Percentiles rank a stretch among this genome's conserved stretches.
These are phyloP conservation scores for Zygosaccharomyces lentus DNA, from an alignment of 805 yeast species.

Conservation along the genomic window DNA sequence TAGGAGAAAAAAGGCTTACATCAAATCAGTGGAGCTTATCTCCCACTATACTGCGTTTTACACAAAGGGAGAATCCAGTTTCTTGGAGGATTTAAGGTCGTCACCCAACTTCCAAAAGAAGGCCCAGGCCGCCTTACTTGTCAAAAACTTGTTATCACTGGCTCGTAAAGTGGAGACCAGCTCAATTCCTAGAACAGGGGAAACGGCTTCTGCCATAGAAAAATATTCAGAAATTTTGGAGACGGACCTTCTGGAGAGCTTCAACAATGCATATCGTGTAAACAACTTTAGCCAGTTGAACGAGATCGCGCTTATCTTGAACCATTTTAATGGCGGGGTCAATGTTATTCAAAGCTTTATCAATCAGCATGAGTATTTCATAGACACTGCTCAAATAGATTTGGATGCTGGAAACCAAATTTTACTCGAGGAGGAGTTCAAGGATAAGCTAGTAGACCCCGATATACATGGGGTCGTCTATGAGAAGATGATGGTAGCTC, in stretches of 20 bases:
- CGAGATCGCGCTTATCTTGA: slow-evolving; percentile 67
- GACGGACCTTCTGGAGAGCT: slow-evolving; percentile 58
- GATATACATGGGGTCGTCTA: slow-evolving; percentile 44
- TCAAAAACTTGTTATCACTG: slow-evolving; percentile 59
- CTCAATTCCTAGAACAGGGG: slow-evolving; percentile 43
- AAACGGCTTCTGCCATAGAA: slow-evolving; percentile 46
- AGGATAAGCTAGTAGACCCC: slow-evolving; percentile 63
- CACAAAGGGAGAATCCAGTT: slow-evolving; percentile 43
- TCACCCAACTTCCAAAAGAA: slow-evolving; percentile 52
- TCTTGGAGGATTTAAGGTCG: slow-evolving; percentile 53
- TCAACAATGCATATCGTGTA: slow-evolving; percentile 67
- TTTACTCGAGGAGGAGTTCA: slow-evolving; percentile 45
- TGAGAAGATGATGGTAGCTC: slow-evolving; percentile 48
- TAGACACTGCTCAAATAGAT: slow-evolving; percentile 33
- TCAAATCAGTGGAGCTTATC: slow-evolving; percentile 66
- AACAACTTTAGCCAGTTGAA: slow-evolving; percentile 68
- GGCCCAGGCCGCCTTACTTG: slow-evolving; percentile 56
- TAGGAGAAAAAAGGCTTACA: slow-evolving; percentile 66
- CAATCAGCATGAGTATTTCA: slow-evolving; percentile 69
- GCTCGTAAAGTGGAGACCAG: slow-evolving; percentile 60
- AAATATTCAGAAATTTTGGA: slow-evolving; percentile 77
- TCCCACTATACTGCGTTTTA: slow-evolving; percentile 74
- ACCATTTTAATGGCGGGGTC: slow-evolving; percentile 79
- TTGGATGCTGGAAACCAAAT: slow-evolving; percentile 27
- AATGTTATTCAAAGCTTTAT: slow-evolving; percentile 80